phyloP scores from a whole-genome alignment of 2,329 filamentous ascomycete species.

The Penicillium sp. region DNA sequence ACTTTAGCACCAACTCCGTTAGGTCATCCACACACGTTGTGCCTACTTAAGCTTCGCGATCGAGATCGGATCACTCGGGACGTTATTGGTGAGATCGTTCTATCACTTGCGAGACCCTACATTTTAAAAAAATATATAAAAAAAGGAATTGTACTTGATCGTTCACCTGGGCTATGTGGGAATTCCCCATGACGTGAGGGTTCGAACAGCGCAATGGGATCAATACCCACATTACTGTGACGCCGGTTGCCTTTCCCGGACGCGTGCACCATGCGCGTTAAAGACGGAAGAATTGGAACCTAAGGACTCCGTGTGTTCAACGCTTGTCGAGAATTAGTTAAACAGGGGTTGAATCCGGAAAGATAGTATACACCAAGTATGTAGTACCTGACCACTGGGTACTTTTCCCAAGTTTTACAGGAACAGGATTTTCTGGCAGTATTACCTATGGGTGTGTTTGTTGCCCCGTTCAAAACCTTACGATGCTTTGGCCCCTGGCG shows the following conservation, averaged over 20 bases:
- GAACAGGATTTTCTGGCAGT: neutral
- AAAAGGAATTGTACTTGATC: neutral
- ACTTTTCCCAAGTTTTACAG: neutral
- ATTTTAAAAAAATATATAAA: neutral
- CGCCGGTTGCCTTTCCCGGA: constrained; percentile 24
- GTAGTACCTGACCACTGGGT: neutral
- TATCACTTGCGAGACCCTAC: neutral
- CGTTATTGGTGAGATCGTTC: constrained; percentile 23
- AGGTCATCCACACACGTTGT: neutral
- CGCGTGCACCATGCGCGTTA: constrained; percentile 13
- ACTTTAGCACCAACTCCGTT: constrained; percentile 15
- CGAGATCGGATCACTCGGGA: constrained; percentile 23
- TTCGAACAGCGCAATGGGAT: neutral
- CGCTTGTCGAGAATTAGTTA: neutral
- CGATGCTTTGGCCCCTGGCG: constrained; percentile 9
- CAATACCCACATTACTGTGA: neutral
- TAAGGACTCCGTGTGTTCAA: neutral
- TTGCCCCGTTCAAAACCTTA: neutral
- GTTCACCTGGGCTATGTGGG: neutral
- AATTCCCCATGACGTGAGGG: constrained; percentile 4
- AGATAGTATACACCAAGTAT: neutral
- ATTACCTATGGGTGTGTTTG: neutral
- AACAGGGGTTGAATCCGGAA: neutral
- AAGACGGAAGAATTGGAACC: neutral
- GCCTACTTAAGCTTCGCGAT: constrained; percentile 23